Evolutionary conservation across 345 rosid genomes (phyloP), one percentile per base, ranked within the genome.

Genomic region (Cardamine resedifolia): DNA sequence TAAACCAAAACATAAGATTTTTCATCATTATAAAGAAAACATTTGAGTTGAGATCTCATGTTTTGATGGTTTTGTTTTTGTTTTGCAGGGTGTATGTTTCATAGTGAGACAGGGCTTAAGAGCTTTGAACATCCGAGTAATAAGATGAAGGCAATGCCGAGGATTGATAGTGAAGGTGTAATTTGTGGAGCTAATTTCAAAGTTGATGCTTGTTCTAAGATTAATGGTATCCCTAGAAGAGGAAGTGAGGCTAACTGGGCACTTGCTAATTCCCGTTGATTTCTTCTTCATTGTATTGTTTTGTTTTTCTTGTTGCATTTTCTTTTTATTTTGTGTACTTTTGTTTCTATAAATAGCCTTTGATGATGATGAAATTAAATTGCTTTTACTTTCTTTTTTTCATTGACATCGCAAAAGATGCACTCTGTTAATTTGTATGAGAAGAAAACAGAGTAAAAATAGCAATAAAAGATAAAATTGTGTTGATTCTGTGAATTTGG

Each of bases 171-270:
- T 49, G 97, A 90, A 66, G 99, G 99, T 1, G 90, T 79, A 1
- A 23, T 92, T 39, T 90, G 98, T 61, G 99, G 98, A 10, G 83
- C 98, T 33, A 90, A 82, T 45, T 96, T 92, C 83, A 96, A 87
- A 81, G 99, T 87, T 0, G 99, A 92, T 75, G 80, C 51, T 33
- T 86, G 78, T 68, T 66, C 90, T 7, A 87, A 87, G 75, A 76
- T 85, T 48, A 81, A 72, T 59, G 71, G 80, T 65, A 90, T 95
- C 18, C 98, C 99, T 0, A 85, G 98, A 4, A 83, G 87, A 30
- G 99, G 99, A 10, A 92, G 98, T 70, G 97, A 84, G 60, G 81
- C 90, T 38, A 85, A 95, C 49, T 94, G 98, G 97, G 85, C 87
- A 48, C 81, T 82, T 0, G 81, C 84, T 70, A 82, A 83, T 41